phyloP scores from a whole-genome alignment of 306 rosid genomes.

The Quillaja saponaria region DNA sequence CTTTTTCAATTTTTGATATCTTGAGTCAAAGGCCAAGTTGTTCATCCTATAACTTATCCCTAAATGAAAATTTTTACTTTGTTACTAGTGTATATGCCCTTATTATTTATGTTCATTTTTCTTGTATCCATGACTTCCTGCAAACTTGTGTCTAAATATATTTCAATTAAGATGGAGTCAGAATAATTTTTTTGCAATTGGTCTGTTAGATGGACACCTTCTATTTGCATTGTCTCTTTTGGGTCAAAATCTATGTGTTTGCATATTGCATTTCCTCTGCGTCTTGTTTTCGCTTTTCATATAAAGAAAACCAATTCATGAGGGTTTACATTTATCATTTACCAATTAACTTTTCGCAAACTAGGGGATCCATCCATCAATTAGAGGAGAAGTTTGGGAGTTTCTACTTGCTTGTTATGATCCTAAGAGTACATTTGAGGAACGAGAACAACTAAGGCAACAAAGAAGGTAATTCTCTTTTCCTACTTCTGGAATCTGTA shows the following conservation, averaged over 20 bases:
- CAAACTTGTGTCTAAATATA: background rate
- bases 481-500: slow-evolving; percentile 14
- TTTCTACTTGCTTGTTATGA: slow-evolving; percentile 94
- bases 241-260: background rate
- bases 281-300: no score
- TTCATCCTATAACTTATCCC: background rate
- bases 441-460: slow-evolving; percentile 73
- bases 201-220: background rate
- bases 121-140: no score
- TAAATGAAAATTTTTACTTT: background rate
- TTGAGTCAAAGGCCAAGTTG: background rate
- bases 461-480: slow-evolving; percentile 60
- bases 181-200: background rate
- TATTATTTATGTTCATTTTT: background rate
- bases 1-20: background rate
- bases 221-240: background rate
- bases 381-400: slow-evolving; percentile 99
- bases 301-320: no score
- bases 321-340: no score
- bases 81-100: background rate
- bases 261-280: background rate
- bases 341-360: slow-evolving; percentile 28
- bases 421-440: slow-evolving; percentile 83
- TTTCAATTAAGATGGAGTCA: slow-evolving; percentile 1
- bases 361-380: slow-evolving; percentile 96